Conservation (phyloP, 139 green algal species). For the Asterochloris erici region DNA sequence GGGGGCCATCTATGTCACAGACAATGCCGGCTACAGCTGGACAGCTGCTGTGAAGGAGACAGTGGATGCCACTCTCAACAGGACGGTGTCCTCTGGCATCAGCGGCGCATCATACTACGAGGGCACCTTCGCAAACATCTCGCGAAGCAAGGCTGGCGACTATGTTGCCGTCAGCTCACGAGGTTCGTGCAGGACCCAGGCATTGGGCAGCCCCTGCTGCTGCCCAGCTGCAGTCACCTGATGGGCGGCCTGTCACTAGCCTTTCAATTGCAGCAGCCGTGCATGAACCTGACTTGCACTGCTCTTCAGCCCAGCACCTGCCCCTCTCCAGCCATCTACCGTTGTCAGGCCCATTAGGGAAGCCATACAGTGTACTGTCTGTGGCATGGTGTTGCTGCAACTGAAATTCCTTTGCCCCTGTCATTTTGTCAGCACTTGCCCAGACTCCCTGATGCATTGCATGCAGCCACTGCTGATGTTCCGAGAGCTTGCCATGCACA, state of each 20-base stretch:
- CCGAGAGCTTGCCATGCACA: not conserved
- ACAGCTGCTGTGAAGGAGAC: constrained; percentile 97
- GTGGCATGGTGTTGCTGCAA: too few relatives aligned
- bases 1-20: constrained; percentile 97
- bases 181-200: constrained; percentile 12
- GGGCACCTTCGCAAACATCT: constrained; percentile 91
- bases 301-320: too few relatives aligned
- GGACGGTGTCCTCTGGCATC: constrained; percentile 92
- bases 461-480: too few relatives aligned
- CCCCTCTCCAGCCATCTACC: too few relatives aligned
- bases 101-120: constrained; percentile 97
- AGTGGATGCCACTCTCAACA: constrained; percentile 97
- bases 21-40: constrained; percentile 94
- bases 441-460: too few relatives aligned
- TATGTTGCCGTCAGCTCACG: constrained; percentile 94
- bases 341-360: too few relatives aligned
- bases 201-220: not conserved
- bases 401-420: too few relatives aligned
- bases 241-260: not conserved
- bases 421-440: too few relatives aligned
- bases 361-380: too few relatives aligned
- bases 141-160: constrained; percentile 65
- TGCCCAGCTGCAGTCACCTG: not conserved
- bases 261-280: too few relatives aligned
- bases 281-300: too few relatives aligned